Conservation (phyloP, 257 asterid genomes). For the Przewalskia tangutica region DNA sequence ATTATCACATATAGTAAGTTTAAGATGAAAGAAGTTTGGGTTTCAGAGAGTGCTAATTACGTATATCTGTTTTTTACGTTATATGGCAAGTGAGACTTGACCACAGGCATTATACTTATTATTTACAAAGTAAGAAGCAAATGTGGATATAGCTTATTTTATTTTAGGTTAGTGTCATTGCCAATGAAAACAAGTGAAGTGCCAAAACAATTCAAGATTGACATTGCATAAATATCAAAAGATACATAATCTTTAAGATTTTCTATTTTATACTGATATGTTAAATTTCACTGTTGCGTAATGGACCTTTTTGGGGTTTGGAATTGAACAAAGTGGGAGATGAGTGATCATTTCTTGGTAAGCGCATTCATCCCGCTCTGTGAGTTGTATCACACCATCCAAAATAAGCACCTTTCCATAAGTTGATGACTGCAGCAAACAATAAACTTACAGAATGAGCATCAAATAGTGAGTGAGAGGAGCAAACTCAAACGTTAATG, state of each 20-base stretch:
- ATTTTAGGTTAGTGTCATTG: neutral
- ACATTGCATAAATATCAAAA: neutral
- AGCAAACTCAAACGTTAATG: neutral
- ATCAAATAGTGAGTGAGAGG: neutral
- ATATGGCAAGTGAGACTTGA: neutral
- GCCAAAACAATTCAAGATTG: neutral
- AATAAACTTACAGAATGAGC: conserved; percentile 5
- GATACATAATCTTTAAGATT: neutral
- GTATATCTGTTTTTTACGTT: neutral
- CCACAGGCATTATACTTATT: neutral
- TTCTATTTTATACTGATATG: neutral
- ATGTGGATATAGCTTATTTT: neutral
- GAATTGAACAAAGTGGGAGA: conserved; percentile 91
- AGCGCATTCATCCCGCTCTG: conserved; percentile 99
- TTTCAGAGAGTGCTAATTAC: neutral
- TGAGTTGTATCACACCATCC: conserved; percentile 96
- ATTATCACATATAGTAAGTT: neutral
- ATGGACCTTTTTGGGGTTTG: conserved; percentile 74
- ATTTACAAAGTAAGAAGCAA: neutral
- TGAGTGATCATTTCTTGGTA: conserved; percentile 96
- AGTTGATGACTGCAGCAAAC: conserved; percentile 61
- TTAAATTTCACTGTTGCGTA: neutral
- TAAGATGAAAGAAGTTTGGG: neutral
- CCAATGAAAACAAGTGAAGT: neutral
- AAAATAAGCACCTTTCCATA: conserved; percentile 94